Percentiles rank a stretch among this genome's conserved stretches.
phyloP scores from a whole-genome alignment of 2,329 filamentous ascomycete species.

The Ceratocystis ficicola region DNA sequence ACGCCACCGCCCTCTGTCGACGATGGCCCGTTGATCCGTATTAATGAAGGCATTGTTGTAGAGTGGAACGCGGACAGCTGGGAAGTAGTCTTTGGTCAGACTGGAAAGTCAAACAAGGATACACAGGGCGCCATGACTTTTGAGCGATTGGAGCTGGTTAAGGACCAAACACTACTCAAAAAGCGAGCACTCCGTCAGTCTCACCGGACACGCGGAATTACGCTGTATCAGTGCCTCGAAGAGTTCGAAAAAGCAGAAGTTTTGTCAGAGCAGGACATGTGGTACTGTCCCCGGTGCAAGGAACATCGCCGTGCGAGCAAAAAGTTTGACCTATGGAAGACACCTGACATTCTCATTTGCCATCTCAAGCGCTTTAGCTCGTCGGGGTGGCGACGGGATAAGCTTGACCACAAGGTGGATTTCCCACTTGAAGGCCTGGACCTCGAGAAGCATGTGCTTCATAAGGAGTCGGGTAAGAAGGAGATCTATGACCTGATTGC shows the following conservation, averaged over 20 bases:
- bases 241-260: slow-evolving; percentile 93
- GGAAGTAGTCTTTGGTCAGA: slow-evolving; percentile 54
- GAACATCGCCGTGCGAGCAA: slow-evolving; percentile 86
- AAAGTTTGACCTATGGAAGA: slow-evolving; percentile 94
- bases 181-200: slow-evolving; percentile 52
- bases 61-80: slow-evolving; percentile 68
- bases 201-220: slow-evolving; percentile 51
- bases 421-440: slow-evolving; percentile 85
- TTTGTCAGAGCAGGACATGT: slow-evolving; percentile 87
- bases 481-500: slow-evolving; percentile 87
- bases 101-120: slow-evolving; percentile 32
- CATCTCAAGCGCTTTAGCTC: slow-evolving; percentile 94
- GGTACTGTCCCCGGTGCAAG: slow-evolving; percentile 95
- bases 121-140: slow-evolving; percentile 50
- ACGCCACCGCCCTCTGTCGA: slow-evolving; percentile 32
- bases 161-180: slow-evolving; percentile 53
- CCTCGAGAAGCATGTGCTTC: slow-evolving; percentile 63
- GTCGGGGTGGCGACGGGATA: slow-evolving; percentile 69
- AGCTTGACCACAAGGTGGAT: slow-evolving; percentile 80
- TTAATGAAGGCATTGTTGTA: slow-evolving; percentile 74
- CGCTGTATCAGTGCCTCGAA: slow-evolving; percentile 78
- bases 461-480: slow-evolving; percentile 67
- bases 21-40: slow-evolving; percentile 56
- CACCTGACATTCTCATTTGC: slow-evolving; percentile 85
- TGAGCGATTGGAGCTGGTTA: slow-evolving; percentile 39